Percentiles rank a stretch among this genome's conserved stretches.
These are phyloP conservation scores for Esteya vermicola DNA, from an alignment of 2,329 filamentous ascomycete species.

Conservation along the genomic window DNA sequence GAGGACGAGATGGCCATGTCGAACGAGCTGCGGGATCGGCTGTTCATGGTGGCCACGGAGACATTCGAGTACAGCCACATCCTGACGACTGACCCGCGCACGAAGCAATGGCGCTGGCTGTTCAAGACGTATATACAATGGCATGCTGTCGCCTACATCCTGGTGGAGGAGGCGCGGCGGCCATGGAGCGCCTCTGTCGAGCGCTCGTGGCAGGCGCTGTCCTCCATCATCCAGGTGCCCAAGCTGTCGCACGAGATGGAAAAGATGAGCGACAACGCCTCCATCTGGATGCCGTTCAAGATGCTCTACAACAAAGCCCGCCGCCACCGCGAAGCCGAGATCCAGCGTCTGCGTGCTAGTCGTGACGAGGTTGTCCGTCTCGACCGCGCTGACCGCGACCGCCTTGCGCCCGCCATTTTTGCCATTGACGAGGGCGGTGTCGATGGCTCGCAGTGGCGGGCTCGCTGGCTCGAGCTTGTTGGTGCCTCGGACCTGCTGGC, in stretches of 20 bases:
- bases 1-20: constrained; percentile 17
- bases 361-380: constrained; percentile 33
- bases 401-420: constrained; percentile 29
- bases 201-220: constrained; percentile 16
- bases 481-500: constrained; percentile 12
- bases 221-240: constrained; percentile 15
- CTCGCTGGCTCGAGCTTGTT: constrained; percentile 38
- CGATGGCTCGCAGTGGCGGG: constrained; percentile 30
- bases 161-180: constrained; percentile 33
- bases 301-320: constrained; percentile 38
- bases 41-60: constrained; percentile 37
- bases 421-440: constrained; percentile 30
- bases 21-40: constrained; percentile 17
- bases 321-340: constrained; percentile 35
- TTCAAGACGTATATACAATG: constrained; percentile 46
- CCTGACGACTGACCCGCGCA: constrained; percentile 33
- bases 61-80: constrained; percentile 41
- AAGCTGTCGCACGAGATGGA: constrained; percentile 25
- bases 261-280: constrained; percentile 28
- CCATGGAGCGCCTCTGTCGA: constrained; percentile 20
- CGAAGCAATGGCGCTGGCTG: constrained; percentile 41
- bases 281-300: constrained; percentile 38
- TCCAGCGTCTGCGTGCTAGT: constrained; percentile 31
- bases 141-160: constrained; percentile 41
- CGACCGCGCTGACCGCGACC: constrained; percentile 32